A percentile compares a stretch with the other conserved stretches of the same genome.
Conservation (phyloP, 1,284 basidiomycete species). For the Leccinum brunneo-olivaceum region DNA sequence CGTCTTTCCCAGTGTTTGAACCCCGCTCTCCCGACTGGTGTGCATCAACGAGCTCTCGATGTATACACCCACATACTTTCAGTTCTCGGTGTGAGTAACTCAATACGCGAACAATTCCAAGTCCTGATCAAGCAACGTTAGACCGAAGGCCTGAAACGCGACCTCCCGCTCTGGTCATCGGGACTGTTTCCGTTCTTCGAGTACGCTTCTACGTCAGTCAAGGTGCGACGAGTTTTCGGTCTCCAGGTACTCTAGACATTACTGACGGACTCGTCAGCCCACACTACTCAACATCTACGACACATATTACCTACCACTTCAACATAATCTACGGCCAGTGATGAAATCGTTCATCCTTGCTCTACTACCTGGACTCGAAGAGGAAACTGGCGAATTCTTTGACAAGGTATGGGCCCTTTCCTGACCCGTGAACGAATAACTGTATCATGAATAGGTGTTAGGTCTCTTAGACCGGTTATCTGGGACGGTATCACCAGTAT, state of each 20-base stretch:
- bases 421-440: conserved; percentile 1
- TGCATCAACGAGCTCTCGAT: conserved; percentile 93
- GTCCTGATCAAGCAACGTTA: conserved; percentile 29
- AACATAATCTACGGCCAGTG: conserved; percentile 75
- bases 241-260: not conserved
- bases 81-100: conserved; percentile 73
- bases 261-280: conserved; percentile 43
- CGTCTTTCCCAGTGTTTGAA: conserved; percentile 95
- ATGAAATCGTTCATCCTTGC: conserved; percentile 94
- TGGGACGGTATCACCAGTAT: conserved; percentile 73
- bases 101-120: not conserved
- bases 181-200: conserved; percentile 98
- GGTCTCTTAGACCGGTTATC: conserved; percentile 78
- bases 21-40: conserved; percentile 92
- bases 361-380: conserved; percentile 88
- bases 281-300: conserved; percentile 84
- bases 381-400: conserved; percentile 95
- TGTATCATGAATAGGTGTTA: conserved; percentile 55
- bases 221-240: conserved; percentile 40
- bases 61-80: conserved; percentile 91
- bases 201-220: conserved; percentile 92
- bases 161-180: conserved; percentile 91
- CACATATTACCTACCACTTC: conserved; percentile 84
- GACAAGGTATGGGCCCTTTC: conserved; percentile 63
- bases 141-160: conserved; percentile 83